Base-by-base conservation (phyloP, 1,284 basidiomycete species). In the Cutaneotrichosporon arboriforme region DNA sequence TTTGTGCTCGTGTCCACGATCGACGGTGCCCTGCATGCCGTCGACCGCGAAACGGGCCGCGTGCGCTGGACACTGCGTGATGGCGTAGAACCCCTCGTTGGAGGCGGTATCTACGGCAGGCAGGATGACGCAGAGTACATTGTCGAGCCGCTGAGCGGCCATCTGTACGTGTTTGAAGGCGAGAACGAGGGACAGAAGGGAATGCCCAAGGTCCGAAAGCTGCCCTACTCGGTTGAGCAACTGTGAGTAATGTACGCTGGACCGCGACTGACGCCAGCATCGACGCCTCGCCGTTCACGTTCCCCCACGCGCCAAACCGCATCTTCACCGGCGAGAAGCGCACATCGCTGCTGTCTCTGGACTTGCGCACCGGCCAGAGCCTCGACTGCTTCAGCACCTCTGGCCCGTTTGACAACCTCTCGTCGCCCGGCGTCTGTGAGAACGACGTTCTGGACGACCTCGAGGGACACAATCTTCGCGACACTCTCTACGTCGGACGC, bases 241-340 rank as follows among this genome's bases (percentile, higher is more conserved):
- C 62, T 76, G 74, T 74, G 55, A 64, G 72, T 65, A 8, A 7
- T 10, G 12, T 21, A n/a, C 34, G 21, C n/a, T n/a, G n/a, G n/a
- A n/a, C n/a, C 35, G 35, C 33, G 35, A 31, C 36, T 21, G 36
- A 23, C 26, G 17, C n/a, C 52, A 75, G 74, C 12, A 73, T 76
- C 65, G 69, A 74, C 41, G 51, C 69, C 4, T 71, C 71, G 4
- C 72, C 74, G 4, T 74, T 73, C 56, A 69, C 68, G 7, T 74
- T 74, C 53, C 73, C 74, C 4, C 63, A 71, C 54, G 65, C 66
- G 23, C 70, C 70, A 4, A 67, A 62, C 23, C 68, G 69, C 23
- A 44, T 73, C 39, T 73, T 76, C 54, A 76, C 73, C 8, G 74
- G 74, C 15, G 66, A 68, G 10, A 74, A 74, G 49, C 61, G 68